A percentile compares a stretch with the other conserved stretches of the same genome.
phyloP scores from a whole-genome alignment of 169 alveolate genomes.

The Plasmodium vinckei region DNA sequence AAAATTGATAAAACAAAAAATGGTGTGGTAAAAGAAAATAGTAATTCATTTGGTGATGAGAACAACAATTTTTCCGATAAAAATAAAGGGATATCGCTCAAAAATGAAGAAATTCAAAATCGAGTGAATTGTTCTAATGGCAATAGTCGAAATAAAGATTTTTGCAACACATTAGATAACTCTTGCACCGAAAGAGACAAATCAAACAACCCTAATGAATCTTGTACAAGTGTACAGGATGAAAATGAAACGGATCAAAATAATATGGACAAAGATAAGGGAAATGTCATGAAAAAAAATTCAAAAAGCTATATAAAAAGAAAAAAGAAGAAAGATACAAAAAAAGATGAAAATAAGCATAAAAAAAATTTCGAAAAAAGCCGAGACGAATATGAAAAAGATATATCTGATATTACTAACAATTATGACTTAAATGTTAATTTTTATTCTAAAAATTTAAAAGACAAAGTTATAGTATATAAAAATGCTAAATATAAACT shows the following conservation, averaged over 20 bases:
- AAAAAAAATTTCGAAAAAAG: conserved; percentile 21
- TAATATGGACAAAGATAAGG: neutral
- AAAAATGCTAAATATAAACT: conserved; percentile 42
- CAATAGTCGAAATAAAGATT: neutral
- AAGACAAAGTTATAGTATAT: conserved; percentile 54
- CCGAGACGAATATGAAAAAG: conserved; percentile 47
- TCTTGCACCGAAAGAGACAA: neutral
- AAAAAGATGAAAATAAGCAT: conserved; percentile 10
- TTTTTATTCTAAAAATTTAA: conserved; percentile 50
- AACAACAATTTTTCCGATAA: neutral
- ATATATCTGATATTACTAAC: conserved; percentile 36
- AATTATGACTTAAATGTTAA: conserved; percentile 50
- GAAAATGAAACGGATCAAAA: conserved; percentile 4
- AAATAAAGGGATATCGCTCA: neutral
- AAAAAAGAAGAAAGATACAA: conserved; percentile 35
- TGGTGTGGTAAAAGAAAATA: neutral
- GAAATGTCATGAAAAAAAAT: neutral
- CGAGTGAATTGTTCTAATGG: neutral
- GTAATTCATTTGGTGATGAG: conserved; percentile 8
- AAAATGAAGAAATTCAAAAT: neutral
- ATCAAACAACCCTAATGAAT: neutral
- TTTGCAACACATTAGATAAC: neutral
- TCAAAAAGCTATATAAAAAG: conserved; percentile 2
- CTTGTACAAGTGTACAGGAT: conserved; percentile 3
- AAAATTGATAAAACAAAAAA: neutral